Evolutionary conservation across 164 flowering plant species (phyloP), one percentile per base, ranked within the genome.

Genomic region (Euptelea pleiosperma): DNA sequence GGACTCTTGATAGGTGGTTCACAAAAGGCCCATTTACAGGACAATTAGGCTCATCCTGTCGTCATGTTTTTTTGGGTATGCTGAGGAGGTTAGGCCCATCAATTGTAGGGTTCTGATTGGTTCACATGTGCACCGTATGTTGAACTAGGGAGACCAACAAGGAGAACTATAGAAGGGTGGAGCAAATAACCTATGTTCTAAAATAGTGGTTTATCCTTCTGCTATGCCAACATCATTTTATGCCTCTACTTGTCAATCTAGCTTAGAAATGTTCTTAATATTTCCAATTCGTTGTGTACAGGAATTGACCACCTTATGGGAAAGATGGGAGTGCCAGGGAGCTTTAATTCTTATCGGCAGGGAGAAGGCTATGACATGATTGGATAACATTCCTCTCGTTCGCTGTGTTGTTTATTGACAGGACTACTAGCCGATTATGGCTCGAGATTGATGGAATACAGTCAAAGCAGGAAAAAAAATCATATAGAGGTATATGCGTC

Each of bases 251-350:
- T 15, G 12, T 4, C n/a, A 4, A 28, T 25, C 19, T 14, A 24
- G 21, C 44, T 3, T 11, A n/a, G 12, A 7, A 19, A 9, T 52
- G 6, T n/a, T 25, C 46, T 58, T 8, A 29, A 36, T 34, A 28
- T 12, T 36, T 31, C 44, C 15, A 37, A 39, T 18, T 60, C 49
- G 35, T 10, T 48, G 21, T 55, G 40, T 79, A 86, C 84, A 86
- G 96, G 89, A 71, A 77, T 73, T 42, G 89, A 80, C 33, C 80
- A 76, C 45, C 70, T 82, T 62, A 61, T 76, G 11, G 91, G 84
- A 34, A 86, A 84, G 69, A 76, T 83, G 77, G 91, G 79, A 71
- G 62, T 70, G 22, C 72, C 81, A 2, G 91, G 74, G 51, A 75
- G 55, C 82, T 84, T 75, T 35, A 68, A 58, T 59, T 67, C 76